Evolutionary conservation across 2,329 filamentous ascomycete genomes (phyloP).

Genomic region (Cladophialophora yegresii): DNA sequence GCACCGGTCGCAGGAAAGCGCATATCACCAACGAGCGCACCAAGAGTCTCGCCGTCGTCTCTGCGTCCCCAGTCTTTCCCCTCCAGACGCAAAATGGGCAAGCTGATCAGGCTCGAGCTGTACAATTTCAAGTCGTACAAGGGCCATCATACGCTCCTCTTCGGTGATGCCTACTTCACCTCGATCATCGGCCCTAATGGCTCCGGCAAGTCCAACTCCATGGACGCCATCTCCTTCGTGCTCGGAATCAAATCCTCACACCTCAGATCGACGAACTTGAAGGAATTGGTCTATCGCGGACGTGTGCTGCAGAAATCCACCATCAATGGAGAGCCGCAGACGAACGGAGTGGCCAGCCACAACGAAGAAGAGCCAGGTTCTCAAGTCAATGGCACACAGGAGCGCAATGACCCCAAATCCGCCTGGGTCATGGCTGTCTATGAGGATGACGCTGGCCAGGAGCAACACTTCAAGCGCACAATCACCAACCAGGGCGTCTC

Average conservation of each 20-base stretch:
- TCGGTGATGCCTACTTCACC: slow-evolving; percentile 97
- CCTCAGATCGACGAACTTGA: slow-evolving; percentile 86
- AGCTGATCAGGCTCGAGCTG: slow-evolving; percentile 90
- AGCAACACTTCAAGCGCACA: slow-evolving; percentile 92
- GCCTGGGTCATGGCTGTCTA: slow-evolving; percentile 99
- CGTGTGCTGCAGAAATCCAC: slow-evolving; percentile 89
- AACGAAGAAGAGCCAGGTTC: slow-evolving; percentile 64
- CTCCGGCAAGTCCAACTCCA: slow-evolving; percentile 98
- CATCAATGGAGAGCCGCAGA: slow-evolving; percentile 78
- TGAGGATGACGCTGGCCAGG: slow-evolving; percentile 92
- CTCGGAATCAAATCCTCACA: slow-evolving; percentile 99
- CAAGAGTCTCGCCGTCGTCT: not conserved
- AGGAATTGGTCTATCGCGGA: slow-evolving; percentile 93
- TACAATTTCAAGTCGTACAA: slow-evolving; percentile 99
- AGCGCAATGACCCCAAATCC: slow-evolving; percentile 77
- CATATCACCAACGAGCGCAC: not conserved
- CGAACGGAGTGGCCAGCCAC: slow-evolving; percentile 58
- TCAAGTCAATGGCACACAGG: slow-evolving; percentile 61
- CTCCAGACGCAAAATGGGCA: slow-evolving; percentile 72
- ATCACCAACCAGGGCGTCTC: slow-evolving; percentile 87
- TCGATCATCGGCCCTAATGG: slow-evolving; percentile 99
- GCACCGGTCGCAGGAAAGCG: not conserved
- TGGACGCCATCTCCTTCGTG: slow-evolving; percentile 99
- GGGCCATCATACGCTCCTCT: slow-evolving; percentile 88
- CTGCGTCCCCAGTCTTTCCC: slow-evolving; percentile 23